A percentile compares a stretch with the other conserved stretches of the same genome.
Evolutionary conservation across 2,329 filamentous ascomycete species (phyloP).

Genomic region (Monilinia aucupariae): DNA sequence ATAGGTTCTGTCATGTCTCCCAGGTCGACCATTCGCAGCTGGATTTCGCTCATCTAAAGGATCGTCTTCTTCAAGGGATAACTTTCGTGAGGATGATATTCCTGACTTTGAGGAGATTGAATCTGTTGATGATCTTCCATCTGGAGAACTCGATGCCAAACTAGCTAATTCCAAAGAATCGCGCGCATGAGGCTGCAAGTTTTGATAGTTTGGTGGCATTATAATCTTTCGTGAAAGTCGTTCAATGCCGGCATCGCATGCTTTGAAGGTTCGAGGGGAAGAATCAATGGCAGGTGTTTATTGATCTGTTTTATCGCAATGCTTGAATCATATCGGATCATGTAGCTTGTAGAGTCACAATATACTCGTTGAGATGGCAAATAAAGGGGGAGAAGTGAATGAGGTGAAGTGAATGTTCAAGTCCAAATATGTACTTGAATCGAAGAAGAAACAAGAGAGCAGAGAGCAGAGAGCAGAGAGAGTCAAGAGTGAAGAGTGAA

Average conservation of each 20-base stretch:
- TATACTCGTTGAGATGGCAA: not conserved
- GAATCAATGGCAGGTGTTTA: not conserved
- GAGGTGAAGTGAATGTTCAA: not conserved
- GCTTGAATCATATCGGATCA: constrained; percentile 14
- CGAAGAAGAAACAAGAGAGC: not conserved
- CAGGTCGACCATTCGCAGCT: constrained; percentile 38
- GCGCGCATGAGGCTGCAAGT: constrained; percentile 43
- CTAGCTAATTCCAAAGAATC: constrained; percentile 97
- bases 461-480: not conserved
- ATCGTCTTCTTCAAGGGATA: constrained; percentile 84
- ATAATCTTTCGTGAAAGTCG: constrained; percentile 18
- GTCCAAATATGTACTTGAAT: constrained; percentile 10
- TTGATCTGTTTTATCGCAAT: constrained; percentile 12
- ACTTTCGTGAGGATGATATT: constrained; percentile 82
- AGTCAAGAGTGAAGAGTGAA: not conserved
- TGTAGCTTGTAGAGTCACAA: not conserved
- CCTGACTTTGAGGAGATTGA: constrained; percentile 76
- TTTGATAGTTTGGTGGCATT: constrained; percentile 33
- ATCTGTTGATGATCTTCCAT: constrained; percentile 55
- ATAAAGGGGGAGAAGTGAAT: not conserved
- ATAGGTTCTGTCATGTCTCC: constrained; percentile 62
- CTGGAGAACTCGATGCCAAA: constrained; percentile 75
- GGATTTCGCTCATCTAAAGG: constrained; percentile 61
- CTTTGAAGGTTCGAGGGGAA: constrained; percentile 6
- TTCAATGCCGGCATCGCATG: constrained; percentile 15